Base-by-base conservation (phyloP, 768 basidiomycete genomes). In the Russula earlei region DNA sequence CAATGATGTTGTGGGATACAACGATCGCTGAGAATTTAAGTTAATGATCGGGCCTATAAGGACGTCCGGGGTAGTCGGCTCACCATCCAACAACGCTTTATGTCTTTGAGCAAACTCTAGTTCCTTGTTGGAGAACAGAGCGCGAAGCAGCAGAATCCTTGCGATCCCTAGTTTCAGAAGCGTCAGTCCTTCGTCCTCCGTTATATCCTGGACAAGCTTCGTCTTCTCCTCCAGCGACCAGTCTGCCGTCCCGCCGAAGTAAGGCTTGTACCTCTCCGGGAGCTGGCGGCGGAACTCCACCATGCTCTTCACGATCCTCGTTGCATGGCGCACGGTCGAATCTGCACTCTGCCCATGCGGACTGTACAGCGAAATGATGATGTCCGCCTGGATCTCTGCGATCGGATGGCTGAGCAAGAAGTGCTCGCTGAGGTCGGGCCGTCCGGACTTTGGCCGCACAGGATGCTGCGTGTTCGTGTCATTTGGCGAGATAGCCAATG, bases 341-440 rank as follows among this genome's bases (percentile, higher is more conserved):
- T 88, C 85, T 1, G 77, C 78, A 22, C 75, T 77, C 68, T 85
- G 84, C 45, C 76, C 77, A n/a, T 82, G 81, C 1, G 90, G 89
- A 8, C 81, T 76, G 65, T 91, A 92, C 8, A 92, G 75, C 10
- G 87, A 87, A 66, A 87, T 88, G 73, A 91, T 87, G 57, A 92
- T 88, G 59, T 91, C 90, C 4, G 89, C 90, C 61, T 92, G 90
- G 55, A 92, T 88, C 61, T 88, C 86, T 22, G 83, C 83, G 44
- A 91, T 75, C 8, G 85, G 82, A 51, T 83, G 79, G 19, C 85
- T 88, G 24, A 83, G 73, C 51, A 85, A 76, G 66, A 91, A 91
- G 66, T 91, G 87, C 63, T 88, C 86, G 3, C 87, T 87, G 61
- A 85, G 80, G 48, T 86, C 81, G 42, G 68, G 68, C 42, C 65